Conservation (phyloP, 768 basidiomycete species). For the Lentinula guzmanii region DNA sequence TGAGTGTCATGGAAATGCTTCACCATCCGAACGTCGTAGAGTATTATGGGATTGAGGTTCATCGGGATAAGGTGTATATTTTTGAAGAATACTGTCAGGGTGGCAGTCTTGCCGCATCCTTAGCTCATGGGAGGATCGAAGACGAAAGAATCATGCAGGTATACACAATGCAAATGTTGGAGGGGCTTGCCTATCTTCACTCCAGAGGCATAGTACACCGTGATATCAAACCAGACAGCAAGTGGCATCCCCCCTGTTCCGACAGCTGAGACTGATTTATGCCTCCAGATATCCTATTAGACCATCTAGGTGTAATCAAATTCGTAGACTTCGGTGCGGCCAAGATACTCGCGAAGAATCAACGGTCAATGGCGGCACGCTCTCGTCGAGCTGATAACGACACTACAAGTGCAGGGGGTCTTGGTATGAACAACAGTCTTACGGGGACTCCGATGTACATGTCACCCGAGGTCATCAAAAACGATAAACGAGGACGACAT, state of each 20-base stretch:
- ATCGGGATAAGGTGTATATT: conserved; percentile 97
- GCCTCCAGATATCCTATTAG: conserved; percentile 81
- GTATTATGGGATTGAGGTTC: conserved; percentile 98
- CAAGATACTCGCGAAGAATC: conserved; percentile 89
- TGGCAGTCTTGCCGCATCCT: conserved; percentile 80
- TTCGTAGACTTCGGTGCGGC: conserved; percentile 98
- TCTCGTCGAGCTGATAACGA: conserved; percentile 55
- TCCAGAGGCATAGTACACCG: conserved; percentile 90
- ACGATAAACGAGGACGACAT: conserved; percentile 77
- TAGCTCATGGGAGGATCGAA: conserved; percentile 93
- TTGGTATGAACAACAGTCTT: conserved; percentile 74
- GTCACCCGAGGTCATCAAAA: conserved; percentile 98
- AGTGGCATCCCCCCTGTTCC: conserved; percentile 25
- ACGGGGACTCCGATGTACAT: conserved; percentile 99
- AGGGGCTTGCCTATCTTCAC: conserved; percentile 91
- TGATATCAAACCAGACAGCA: conserved; percentile 98
- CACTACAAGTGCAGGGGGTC: conserved; percentile 23
- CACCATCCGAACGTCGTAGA: conserved; percentile 97
- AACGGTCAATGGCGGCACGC: conserved; percentile 68
- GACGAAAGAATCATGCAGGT: conserved; percentile 94
- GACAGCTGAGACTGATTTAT: conserved; percentile 8
- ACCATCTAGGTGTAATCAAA: conserved; percentile 89
- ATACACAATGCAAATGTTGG: conserved; percentile 95
- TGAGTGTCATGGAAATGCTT: conserved; percentile 96
- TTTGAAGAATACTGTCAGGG: conserved; percentile 99